These are phyloP conservation scores for Claviceps arundinis DNA, from an alignment of 2,329 filamentous ascomycete genomes.

Conservation along the genomic window DNA sequence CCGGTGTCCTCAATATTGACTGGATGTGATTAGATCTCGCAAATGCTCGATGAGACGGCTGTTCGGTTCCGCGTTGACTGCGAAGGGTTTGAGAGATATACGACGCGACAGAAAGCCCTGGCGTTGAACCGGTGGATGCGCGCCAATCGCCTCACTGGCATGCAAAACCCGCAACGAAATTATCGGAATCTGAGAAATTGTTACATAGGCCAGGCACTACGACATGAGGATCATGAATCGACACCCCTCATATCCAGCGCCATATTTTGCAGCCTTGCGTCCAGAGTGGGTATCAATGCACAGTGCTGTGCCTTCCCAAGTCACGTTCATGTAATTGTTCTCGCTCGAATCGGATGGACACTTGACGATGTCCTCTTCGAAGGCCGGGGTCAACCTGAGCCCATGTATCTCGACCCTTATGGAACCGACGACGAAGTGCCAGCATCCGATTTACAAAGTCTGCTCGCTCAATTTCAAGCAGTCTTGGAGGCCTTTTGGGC, in stretches of 20 bases:
- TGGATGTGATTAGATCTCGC: slow-evolving; percentile 35
- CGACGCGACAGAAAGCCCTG: slow-evolving; percentile 54
- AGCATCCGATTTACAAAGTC: slow-evolving; percentile 40
- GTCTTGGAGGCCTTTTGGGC: slow-evolving; percentile 40
- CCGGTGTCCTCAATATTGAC: not conserved
- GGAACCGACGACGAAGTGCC: slow-evolving; percentile 54
- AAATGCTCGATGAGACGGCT: slow-evolving; percentile 52
- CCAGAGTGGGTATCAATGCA: slow-evolving; percentile 60
- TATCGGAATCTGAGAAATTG: slow-evolving; percentile 79
- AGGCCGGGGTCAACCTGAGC: slow-evolving; percentile 23
- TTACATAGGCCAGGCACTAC: slow-evolving; percentile 71
- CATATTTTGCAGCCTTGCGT: slow-evolving; percentile 73
- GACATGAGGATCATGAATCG: slow-evolving; percentile 59
- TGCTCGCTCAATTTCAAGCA: slow-evolving; percentile 37
- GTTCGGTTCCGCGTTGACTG: slow-evolving; percentile 38
- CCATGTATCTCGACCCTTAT: slow-evolving; percentile 80
- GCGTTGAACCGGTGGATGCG: slow-evolving; percentile 58
- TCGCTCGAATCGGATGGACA: slow-evolving; percentile 44
- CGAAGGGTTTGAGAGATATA: slow-evolving; percentile 39
- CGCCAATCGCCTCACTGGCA: slow-evolving; percentile 53
- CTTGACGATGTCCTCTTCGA: slow-evolving; percentile 37
- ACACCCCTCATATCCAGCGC: slow-evolving; percentile 76
- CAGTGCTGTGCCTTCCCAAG: slow-evolving; percentile 70
- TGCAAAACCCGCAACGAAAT: slow-evolving; percentile 46
- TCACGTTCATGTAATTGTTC: slow-evolving; percentile 72